Evolutionary conservation across 768 basidiomycete genomes (phyloP).

Genomic region (Coprinopsis cinerea): DNA sequence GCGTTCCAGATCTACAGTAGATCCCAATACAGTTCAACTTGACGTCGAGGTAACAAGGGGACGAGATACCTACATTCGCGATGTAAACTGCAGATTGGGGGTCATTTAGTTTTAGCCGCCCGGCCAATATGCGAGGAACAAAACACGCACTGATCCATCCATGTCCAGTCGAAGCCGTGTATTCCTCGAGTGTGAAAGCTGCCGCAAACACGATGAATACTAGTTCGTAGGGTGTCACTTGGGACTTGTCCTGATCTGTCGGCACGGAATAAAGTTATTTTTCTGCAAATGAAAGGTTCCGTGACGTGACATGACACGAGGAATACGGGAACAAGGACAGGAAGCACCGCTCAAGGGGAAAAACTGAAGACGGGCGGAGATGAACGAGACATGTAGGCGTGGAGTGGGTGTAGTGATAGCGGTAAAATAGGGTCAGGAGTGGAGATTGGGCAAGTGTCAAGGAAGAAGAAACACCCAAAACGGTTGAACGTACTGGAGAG

Average conservation of each 20-base stretch:
- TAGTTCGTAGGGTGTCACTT: conserved; percentile 56
- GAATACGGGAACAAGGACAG: no score
- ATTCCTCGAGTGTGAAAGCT: conserved; percentile 82
- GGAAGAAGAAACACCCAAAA: no score
- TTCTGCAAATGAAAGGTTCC: no score
- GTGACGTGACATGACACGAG: no score
- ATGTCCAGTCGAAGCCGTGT: conserved; percentile 80
- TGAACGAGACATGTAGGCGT: no score
- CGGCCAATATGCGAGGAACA: neutral
- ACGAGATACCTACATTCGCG: conserved; percentile 52
- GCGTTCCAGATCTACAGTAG: conserved; percentile 82
- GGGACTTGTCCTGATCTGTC: conserved; percentile 51
- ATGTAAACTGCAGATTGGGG: conserved; percentile 58
- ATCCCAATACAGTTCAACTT: no score
- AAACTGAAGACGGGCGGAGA: no score
- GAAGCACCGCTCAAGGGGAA: no score
- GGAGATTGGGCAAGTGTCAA: no score
- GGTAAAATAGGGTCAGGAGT: no score
- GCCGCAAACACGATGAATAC: conserved; percentile 70
- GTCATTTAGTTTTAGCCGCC: neutral
- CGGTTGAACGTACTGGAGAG: conserved; percentile 72
- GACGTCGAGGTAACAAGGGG: no score
- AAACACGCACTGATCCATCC: conserved; percentile 74
- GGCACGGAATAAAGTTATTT: neutral
- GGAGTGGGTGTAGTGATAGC: no score